phyloP scores from a whole-genome alignment of 805 yeast species.

The Wickerhamomyces alni region DNA sequence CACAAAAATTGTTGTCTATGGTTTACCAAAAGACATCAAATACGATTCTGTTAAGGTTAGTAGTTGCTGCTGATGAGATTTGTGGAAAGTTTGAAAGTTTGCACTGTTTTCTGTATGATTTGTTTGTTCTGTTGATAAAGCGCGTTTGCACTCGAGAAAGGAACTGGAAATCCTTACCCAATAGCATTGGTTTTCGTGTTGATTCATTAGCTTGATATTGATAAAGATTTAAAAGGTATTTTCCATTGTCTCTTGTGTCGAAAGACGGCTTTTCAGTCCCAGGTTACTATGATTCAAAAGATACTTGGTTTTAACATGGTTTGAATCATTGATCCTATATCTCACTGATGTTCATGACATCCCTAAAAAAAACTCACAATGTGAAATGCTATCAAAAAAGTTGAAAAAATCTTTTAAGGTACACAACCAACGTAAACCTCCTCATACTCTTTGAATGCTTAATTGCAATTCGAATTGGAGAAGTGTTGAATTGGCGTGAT shows the following conservation, averaged over 20 bases:
- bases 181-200: neutral
- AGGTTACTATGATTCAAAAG: no score
- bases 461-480: neutral
- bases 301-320: neutral
- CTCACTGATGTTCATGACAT: neutral
- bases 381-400: conserved; percentile 1
- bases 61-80: conserved; percentile 14
- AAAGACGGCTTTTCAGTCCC: no score
- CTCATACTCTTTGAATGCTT: no score
- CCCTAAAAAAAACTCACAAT: neutral
- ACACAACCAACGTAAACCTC: no score
- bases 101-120: neutral
- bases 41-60: conserved; percentile 69
- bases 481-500: neutral
- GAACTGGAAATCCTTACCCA: neutral
- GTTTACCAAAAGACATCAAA: conserved; percentile 81
- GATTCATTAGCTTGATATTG: conserved; percentile 1
- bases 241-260: neutral
- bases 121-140: neutral
- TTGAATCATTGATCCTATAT: no score
- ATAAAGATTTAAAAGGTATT: neutral
- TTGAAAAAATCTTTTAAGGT: neutral
- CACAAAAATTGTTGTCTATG: conserved; percentile 79
- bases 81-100: conserved; percentile 29
- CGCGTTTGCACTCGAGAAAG: no score